These are phyloP conservation scores for Lasiodiplodia theobromae DNA, from an alignment of 2,329 filamentous ascomycete genomes.

Conservation along the genomic window DNA sequence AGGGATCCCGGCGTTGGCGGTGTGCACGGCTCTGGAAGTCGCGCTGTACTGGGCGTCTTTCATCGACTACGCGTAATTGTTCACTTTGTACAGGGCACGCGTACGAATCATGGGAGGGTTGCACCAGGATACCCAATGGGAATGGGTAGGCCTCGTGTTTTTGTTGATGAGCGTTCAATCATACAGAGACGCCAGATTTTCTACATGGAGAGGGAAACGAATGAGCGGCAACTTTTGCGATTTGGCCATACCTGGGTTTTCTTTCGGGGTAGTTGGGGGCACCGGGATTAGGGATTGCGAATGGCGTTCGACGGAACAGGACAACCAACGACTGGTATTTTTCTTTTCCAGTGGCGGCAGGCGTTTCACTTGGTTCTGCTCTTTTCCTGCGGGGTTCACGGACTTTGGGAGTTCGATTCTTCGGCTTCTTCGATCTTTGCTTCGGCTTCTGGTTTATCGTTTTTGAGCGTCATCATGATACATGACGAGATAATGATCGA, in stretches of 20 bases:
- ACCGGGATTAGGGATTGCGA: background rate
- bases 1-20: constrained; percentile 21
- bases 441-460: constrained; percentile 8
- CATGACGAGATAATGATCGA: constrained; percentile 25
- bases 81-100: constrained; percentile 20
- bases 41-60: background rate
- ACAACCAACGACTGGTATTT: background rate
- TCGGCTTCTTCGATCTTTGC: constrained; percentile 11
- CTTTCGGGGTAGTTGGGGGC: background rate
- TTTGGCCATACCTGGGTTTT: constrained; percentile 8
- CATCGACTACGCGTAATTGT: constrained; percentile 2
- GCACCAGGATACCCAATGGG: background rate
- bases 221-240: background rate
- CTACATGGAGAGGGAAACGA: constrained; percentile 12
- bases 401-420: constrained; percentile 2
- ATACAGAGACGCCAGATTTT: constrained; percentile 12
- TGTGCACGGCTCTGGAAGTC: constrained; percentile 19
- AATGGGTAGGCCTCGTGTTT: background rate
- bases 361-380: constrained; percentile 9
- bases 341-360: constrained; percentile 13
- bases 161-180: constrained; percentile 17
- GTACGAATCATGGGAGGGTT: constrained; percentile 15
- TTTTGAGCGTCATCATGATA: constrained; percentile 27
- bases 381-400: constrained; percentile 8
- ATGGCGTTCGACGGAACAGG: constrained; percentile 16